Conservation (phyloP, 2,329 filamentous ascomycete genomes). For the Cladosporium sp. region DNA sequence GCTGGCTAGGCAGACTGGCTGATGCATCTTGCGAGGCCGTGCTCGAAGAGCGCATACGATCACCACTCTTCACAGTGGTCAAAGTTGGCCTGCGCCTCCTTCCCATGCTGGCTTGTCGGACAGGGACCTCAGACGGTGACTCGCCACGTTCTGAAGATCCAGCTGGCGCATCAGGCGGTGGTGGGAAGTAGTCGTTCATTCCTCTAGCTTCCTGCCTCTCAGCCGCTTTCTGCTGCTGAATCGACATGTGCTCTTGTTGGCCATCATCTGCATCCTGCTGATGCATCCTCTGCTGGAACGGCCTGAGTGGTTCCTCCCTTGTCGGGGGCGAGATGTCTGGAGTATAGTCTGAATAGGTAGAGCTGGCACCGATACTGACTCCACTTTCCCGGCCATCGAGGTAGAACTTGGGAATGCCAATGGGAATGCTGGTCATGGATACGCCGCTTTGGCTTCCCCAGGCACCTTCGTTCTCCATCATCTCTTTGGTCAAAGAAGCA, state of each 20-base stretch:
- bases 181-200: conserved; percentile 2
- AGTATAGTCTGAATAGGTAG: conserved; percentile 1
- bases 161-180: neutral
- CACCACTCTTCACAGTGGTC: conserved; percentile 48
- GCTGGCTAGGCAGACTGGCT: conserved; percentile 26
- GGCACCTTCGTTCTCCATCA: neutral
- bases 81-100: conserved; percentile 49
- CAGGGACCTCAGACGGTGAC: conserved; percentile 19
- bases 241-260: neutral
- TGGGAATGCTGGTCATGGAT: conserved; percentile 51
- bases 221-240: neutral
- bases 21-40: conserved; percentile 17
- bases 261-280: conserved; percentile 14
- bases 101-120: conserved; percentile 50
- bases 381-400: conserved; percentile 35
- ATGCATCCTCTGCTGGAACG: conserved; percentile 18
- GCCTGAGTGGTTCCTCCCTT: conserved; percentile 10
- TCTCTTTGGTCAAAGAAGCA: conserved; percentile 23
- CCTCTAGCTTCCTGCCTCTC: conserved; percentile 1
- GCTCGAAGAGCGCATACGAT: conserved; percentile 16
- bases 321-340: conserved; percentile 7
- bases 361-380: conserved; percentile 20
- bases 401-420: conserved; percentile 43
- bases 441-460: conserved; percentile 31
- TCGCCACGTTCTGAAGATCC: neutral